Conservation (phyloP, 306 rosid species). For the Acacia confusa region DNA sequence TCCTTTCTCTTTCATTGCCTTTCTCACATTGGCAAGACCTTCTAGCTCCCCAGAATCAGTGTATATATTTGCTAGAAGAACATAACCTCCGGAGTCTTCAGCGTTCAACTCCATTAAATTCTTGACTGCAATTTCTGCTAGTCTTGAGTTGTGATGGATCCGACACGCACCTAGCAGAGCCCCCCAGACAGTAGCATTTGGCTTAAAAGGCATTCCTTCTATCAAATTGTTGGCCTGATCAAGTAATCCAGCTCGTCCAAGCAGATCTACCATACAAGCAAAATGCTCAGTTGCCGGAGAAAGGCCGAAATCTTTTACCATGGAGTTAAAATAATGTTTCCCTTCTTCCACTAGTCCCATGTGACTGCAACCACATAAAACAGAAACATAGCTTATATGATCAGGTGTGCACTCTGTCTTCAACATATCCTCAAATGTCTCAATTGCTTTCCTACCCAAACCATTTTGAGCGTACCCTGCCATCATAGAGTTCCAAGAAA, state of each 20-base stretch:
- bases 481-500: constrained; percentile 15
- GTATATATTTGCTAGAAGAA: constrained; percentile 44
- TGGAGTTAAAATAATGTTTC: constrained; percentile 41
- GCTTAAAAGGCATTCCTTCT: constrained; percentile 41
- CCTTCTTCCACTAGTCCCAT: constrained; percentile 50
- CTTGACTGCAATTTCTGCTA: constrained; percentile 42
- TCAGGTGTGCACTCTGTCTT: constrained; percentile 36
- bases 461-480: constrained; percentile 46
- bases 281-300: constrained; percentile 45
- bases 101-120: constrained; percentile 33
- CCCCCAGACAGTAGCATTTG: constrained; percentile 45
- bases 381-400: constrained; percentile 46
- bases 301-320: constrained; percentile 41
- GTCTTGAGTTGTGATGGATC: constrained; percentile 26
- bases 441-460: constrained; percentile 43
- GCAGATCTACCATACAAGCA: constrained; percentile 53
- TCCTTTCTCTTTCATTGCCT: constrained; percentile 13
- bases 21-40: constrained; percentile 36
- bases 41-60: constrained; percentile 39
- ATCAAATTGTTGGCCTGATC: constrained; percentile 48
- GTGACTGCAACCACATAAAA: constrained; percentile 54
- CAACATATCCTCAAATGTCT: constrained; percentile 44
- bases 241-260: constrained; percentile 48
- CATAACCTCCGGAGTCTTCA: constrained; percentile 40
- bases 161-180: constrained; percentile 49